Percentiles rank a stretch among this genome's conserved stretches.
These are phyloP conservation scores for Clarkia xantiana DNA, from an alignment of 345 rosid species.

Conservation along the genomic window DNA sequence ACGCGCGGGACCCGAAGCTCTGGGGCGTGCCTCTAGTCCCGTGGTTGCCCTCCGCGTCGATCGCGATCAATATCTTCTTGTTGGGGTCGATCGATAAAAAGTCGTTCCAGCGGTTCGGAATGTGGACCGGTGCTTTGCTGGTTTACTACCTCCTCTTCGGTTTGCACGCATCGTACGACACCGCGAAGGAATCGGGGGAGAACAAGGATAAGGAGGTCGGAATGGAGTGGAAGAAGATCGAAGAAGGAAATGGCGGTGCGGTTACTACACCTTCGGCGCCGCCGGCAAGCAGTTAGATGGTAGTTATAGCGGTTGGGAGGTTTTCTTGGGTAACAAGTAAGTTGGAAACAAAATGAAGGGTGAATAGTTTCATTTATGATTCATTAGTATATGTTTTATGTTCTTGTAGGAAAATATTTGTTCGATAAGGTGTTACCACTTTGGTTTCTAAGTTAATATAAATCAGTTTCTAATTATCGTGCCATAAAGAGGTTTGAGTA, in stretches of 20 bases:
- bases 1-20: constrained; percentile 20
- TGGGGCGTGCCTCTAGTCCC: constrained; percentile 38
- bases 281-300: no score
- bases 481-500: no score
- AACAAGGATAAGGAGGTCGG: neutral
- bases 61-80: constrained; percentile 28
- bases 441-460: no score
- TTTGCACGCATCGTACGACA: constrained; percentile 15
- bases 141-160: constrained; percentile 27
- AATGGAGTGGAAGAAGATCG: constrained; percentile 2
- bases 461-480: no score
- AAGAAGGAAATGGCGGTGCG: constrained; percentile 6
- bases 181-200: constrained; percentile 17
- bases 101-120: constrained; percentile 22
- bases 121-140: constrained; percentile 20
- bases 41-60: constrained; percentile 29
- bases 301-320: no score
- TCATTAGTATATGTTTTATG: no score
- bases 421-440: no score
- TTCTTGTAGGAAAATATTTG: no score
- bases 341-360: no score
- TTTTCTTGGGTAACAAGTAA: no score
- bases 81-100: constrained; percentile 23
- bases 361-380: no score
- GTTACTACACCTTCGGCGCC: neutral